phyloP scores from a whole-genome alignment of 345 rosid genomes.

The Psidium friedrichsthalianum region DNA sequence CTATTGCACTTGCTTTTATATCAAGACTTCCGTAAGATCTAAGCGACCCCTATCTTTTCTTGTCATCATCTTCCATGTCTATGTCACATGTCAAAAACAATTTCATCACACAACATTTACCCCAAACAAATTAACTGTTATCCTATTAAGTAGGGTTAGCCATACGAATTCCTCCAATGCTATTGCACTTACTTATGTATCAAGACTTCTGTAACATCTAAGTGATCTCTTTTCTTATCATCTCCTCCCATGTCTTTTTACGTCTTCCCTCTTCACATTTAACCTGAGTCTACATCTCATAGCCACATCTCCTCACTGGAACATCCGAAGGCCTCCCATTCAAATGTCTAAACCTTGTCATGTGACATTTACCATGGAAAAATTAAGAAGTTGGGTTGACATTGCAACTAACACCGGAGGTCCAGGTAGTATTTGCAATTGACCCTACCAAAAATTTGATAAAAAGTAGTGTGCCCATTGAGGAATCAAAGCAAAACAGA shows the following conservation, averaged over 20 bases:
- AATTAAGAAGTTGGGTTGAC: neutral
- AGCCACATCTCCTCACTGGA: neutral
- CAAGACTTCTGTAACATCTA: neutral
- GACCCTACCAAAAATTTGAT: neutral
- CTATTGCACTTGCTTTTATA: neutral
- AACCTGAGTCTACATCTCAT: neutral
- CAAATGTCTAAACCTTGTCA: neutral
- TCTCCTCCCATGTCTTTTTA: neutral
- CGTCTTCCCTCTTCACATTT: neutral
- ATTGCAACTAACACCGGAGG: neutral
- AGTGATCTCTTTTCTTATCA: neutral
- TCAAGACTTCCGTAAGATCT: neutral
- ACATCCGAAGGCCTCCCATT: neutral
- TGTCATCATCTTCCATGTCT: neutral
- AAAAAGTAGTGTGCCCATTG: neutral
- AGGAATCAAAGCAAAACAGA: neutral
- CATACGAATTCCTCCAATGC: neutral
- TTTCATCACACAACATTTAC: neutral
- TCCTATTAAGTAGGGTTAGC: neutral
- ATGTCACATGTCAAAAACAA: neutral
- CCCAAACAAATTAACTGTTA: neutral
- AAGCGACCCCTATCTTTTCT: neutral
- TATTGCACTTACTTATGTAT: neutral
- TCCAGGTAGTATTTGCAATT: neutral
- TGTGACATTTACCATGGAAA: neutral